A percentile compares a stretch with the other conserved stretches of the same genome.
These are phyloP conservation scores for Trichosporon sp. DNA, from an alignment of 1,284 basidiomycete species.

Conservation along the genomic window DNA sequence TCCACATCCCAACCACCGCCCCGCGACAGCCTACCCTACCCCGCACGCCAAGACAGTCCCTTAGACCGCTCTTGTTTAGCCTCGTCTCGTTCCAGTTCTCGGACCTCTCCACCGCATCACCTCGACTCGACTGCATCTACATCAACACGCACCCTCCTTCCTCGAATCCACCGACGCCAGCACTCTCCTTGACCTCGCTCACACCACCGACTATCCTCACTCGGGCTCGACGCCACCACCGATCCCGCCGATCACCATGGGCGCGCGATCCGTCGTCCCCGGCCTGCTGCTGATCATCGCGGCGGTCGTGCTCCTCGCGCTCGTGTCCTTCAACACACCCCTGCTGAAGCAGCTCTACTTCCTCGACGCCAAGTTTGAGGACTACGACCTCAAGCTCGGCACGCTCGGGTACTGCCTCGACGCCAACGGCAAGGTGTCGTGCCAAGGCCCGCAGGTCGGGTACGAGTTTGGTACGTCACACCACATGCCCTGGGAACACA, in stretches of 20 bases:
- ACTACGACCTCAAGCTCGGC: conserved; percentile 69
- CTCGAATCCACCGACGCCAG: neutral
- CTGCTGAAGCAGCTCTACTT: conserved; percentile 78
- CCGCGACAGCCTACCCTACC: neutral
- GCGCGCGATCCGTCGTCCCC: conserved; percentile 70
- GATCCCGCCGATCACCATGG: conserved; percentile 29
- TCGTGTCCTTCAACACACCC: conserved; percentile 82
- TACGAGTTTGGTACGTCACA: conserved; percentile 65
- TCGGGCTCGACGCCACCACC: neutral
- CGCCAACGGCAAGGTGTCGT: conserved; percentile 54
- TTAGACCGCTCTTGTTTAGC: neutral
- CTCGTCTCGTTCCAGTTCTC: neutral
- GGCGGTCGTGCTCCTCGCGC: conserved; percentile 67
- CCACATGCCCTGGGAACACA: neutral
- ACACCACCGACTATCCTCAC: neutral
- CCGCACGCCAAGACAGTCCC: neutral
- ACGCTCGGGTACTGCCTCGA: conserved; percentile 76
- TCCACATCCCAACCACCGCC: neutral
- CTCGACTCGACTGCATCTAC: neutral
- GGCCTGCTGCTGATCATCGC: conserved; percentile 72
- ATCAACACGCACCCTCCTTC: neutral
- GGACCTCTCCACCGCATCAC: neutral
- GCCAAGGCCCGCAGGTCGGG: conserved; percentile 70
- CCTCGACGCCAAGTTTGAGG: conserved; percentile 65
- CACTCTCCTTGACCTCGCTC: neutral